Conservation (phyloP, 108 stramenopile species). For the Heterococcus sp. region DNA sequence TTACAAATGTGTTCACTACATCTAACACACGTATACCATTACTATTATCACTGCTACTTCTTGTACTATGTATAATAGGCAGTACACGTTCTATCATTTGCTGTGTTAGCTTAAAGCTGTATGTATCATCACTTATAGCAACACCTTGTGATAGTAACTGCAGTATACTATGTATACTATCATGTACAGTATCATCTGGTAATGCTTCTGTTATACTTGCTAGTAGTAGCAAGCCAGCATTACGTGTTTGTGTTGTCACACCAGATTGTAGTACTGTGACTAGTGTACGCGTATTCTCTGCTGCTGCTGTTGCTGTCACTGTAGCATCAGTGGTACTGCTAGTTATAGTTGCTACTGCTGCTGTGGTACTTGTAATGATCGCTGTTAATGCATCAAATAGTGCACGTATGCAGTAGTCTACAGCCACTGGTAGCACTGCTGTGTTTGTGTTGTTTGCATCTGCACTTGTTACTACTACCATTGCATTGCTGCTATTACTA, state of each 20-base stretch:
- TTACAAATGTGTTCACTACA: no score
- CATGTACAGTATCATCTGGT: not conserved
- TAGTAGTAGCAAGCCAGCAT: not conserved
- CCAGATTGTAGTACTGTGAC: not conserved
- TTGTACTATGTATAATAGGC: not conserved
- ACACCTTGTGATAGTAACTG: not conserved
- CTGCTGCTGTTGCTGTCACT: not conserved
- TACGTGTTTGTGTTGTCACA: not conserved
- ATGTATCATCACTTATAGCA: not conserved
- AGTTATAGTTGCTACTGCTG: not conserved
- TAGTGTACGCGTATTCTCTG: not conserved
- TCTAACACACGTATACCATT: no score
- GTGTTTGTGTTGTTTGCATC: not conserved
- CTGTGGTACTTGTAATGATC: not conserved
- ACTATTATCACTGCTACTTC: no score
- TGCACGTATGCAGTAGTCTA: not conserved
- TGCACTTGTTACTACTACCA: not conserved
- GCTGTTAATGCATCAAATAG: not conserved
- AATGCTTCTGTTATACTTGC: not conserved
- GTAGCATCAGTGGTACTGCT: not conserved
- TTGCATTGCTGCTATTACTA: not conserved
- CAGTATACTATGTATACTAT: not conserved
- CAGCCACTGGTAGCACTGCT: no score
- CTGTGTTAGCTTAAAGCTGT: not conserved
- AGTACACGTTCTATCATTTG: not conserved